Base-by-base conservation (phyloP, 345 rosid species). In the Euclidium syriacum region DNA sequence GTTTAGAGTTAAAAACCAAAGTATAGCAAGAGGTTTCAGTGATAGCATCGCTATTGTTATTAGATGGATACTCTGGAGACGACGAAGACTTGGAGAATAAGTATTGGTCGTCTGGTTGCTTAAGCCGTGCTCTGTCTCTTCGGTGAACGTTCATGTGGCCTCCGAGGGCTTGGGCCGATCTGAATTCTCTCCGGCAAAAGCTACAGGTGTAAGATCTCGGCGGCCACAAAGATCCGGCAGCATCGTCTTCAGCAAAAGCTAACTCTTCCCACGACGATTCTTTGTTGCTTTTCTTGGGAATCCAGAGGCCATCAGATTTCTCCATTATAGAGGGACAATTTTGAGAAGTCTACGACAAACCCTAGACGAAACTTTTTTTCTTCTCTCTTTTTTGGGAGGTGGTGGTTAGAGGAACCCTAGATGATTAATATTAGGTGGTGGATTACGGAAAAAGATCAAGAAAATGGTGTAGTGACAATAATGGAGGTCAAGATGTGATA, bases 101-200 rank as follows among this genome's bases (percentile, higher is more conserved):
- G 42, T 65, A 76, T 18, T 62, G 83, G 64, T 73, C 73, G 16
- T 84, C 79, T 29, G 82, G 65, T 62, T 83, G 89, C 77, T 84
- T 88, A 59, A 85, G 80, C 67, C 96, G 75, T 50, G 98, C 95
- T 75, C 94, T 81, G 67, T 88, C 98, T 68, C 96, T 85, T 70
- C 98, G 79, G 68, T 91, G 98, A 47, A 91, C 88, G 60, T 90
- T 90, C 97, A 90, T 90, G 70, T 90, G 97, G 49, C 97, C 97
- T 20, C 97, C 97, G 11, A 90, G 84, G 44, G 97, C 97, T 82
- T 83, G 97, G 61, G 95, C 95, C 50, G 94, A 87, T 71, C 81
- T 76, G 62, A 90, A 90, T 67, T 90, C 92, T 77, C 95, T 76
- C 53, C 81, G 79, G 53, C 97, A 90, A 32, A 87, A 87, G 80